Evolutionary conservation across 2,329 filamentous ascomycete species (phyloP).

Genomic region (Penicillium glabrum): DNA sequence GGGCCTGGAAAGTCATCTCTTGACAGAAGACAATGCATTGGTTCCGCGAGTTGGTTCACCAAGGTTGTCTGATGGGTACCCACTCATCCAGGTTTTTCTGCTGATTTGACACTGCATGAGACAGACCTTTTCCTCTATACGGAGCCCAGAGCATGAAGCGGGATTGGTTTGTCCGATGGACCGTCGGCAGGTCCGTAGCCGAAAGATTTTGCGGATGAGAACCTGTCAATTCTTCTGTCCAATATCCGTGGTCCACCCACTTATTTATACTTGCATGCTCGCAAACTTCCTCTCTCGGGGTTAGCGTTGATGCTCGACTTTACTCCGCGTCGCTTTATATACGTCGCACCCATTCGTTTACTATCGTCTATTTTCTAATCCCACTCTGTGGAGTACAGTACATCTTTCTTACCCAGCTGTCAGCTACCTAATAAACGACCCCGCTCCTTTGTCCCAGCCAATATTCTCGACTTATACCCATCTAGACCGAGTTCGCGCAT

Average conservation of each 20-base stretch:
- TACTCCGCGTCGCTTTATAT: neutral
- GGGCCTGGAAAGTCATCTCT: constrained; percentile 8
- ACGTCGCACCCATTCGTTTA: neutral
- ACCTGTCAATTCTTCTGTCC: neutral
- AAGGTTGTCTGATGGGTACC: neutral
- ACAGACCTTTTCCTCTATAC: neutral
- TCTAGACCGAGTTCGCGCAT: neutral
- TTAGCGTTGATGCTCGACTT: neutral
- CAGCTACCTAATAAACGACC: neutral
- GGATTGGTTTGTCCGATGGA: constrained; percentile 6
- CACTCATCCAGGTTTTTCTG: neutral
- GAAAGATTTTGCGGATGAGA: neutral
- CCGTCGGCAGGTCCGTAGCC: neutral
- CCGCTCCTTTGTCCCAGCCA: neutral
- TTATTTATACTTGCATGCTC: neutral
- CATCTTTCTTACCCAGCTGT: neutral
- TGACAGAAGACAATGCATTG: neutral
- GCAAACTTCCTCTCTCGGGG: neutral
- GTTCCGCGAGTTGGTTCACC: neutral
- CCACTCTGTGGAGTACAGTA: neutral
- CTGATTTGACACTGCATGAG: neutral
- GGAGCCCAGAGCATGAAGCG: neutral
- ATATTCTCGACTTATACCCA: neutral
- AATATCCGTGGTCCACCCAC: neutral
- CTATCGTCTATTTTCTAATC: neutral